A percentile compares a stretch with the other conserved stretches of the same genome.
These are phyloP conservation scores for Dictyostelium brefeldianum DNA, from an alignment of 78 protist genomes.

Conservation along the genomic window DNA sequence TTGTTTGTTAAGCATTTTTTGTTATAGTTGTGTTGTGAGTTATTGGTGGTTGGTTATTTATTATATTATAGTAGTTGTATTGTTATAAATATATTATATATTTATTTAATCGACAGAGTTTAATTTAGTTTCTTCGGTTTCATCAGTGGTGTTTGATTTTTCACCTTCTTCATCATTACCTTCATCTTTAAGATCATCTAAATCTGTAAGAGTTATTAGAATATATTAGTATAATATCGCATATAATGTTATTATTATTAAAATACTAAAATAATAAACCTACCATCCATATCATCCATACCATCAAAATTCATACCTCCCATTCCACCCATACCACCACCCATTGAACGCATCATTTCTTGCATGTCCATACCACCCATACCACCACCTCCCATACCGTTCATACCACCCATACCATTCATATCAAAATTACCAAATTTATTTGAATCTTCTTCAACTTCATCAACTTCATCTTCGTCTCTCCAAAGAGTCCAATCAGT, in stretches of 20 bases:
- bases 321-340: slow-evolving; percentile 44
- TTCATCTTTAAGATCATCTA: slow-evolving; percentile 19
- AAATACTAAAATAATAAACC: too few species aligned
- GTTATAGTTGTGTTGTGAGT: too few species aligned
- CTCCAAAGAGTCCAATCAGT: slow-evolving; percentile 65
- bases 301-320: slow-evolving; percentile 25
- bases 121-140: slow-evolving; percentile 40
- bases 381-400: slow-evolving; percentile 74
- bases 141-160: background rate
- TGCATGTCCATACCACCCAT: slow-evolving; percentile 33
- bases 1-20: too few species aligned
- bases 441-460: slow-evolving; percentile 3
- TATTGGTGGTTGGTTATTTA: background rate
- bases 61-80: background rate
- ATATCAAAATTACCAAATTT: slow-evolving; percentile 40
- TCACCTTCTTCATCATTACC: slow-evolving; percentile 20
- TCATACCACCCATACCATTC: slow-evolving; percentile 9
- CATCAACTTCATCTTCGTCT: slow-evolving; percentile 53
- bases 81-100: background rate
- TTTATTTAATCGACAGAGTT: slow-evolving; percentile 74
- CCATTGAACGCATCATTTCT: background rate
- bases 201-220: too few species aligned
- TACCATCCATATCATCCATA: slow-evolving; percentile 8
- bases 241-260: too few species aligned
- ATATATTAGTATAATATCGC: too few species aligned